Base-by-base conservation (phyloP, 2,329 filamentous ascomycete genomes). In the Colletotrichum chlorophyti region DNA sequence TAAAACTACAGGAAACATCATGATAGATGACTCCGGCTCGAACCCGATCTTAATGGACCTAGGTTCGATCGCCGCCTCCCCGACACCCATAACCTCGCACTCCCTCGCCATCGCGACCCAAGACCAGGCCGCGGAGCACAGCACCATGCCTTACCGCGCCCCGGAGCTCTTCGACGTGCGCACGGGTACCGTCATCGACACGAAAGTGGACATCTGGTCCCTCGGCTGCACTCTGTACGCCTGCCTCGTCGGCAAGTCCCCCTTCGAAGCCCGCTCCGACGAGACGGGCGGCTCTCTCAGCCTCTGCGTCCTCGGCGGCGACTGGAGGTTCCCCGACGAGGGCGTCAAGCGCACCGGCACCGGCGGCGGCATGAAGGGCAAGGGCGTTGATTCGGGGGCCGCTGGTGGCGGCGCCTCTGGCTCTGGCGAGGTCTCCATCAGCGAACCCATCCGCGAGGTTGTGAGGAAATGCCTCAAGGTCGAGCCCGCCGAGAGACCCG, bases 161-260 rank as follows among this genome's bases (percentile, higher is more conserved):
- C 95, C 95, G 0, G 95, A 99, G 76, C 87, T 99, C 60, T 99
- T 99, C 74, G 95, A 99, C 73, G 95, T 98, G 54, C 96, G 96
- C 76, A 97, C 93, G 3, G 94, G 91, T 62, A 88, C 89, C 45
- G 86, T 92, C 47, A 90, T 99, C 69, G 95, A 98, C 75, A 96
- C 93, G 11, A 97, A 97, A 72, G 92, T 97, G 35, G 95, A 99
- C 74, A 96, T 99, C 64, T 99, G 95, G 95, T 96, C 91, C 14
- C 79, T 99, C 19, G 95, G 95, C 48, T 98, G 95, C 79, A 98
- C 95, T n/a, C 81, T 99, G 40, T 99, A 96, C 75, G 95, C 95
- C 32, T 98, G 95, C 69, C 83, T 99, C 9, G 92, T 98, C 24
- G 95, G 95, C 64, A 98, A 99, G 75, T 96, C 91, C 12, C 95